Percentiles rank a stretch among this genome's conserved stretches.
These are phyloP conservation scores for Diplodia intermedia DNA, from an alignment of 2,329 filamentous ascomycete species.

Conservation along the genomic window DNA sequence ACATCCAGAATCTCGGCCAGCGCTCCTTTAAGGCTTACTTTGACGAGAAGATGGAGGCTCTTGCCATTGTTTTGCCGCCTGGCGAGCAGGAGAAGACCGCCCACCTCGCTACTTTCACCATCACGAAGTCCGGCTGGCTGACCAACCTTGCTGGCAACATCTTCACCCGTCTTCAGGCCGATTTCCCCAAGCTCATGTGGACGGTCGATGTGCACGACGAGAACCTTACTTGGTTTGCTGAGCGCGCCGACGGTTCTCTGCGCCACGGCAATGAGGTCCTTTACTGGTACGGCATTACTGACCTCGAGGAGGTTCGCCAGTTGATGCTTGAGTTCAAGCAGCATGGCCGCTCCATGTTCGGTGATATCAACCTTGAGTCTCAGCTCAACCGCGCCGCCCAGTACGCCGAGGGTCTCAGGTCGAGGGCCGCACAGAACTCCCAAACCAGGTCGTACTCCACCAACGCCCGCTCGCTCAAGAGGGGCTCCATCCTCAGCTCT, in stretches of 20 bases:
- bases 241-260: slow-evolving; percentile 93
- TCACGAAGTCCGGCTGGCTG: slow-evolving; percentile 93
- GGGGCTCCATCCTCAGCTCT: slow-evolving; percentile 13
- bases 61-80: slow-evolving; percentile 85
- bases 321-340: slow-evolving; percentile 85
- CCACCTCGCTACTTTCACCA: slow-evolving; percentile 87
- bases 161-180: slow-evolving; percentile 91
- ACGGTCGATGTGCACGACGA: slow-evolving; percentile 96
- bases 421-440: slow-evolving; percentile 57
- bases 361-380: slow-evolving; percentile 87
- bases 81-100: slow-evolving; percentile 71
- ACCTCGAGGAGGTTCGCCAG: slow-evolving; percentile 78
- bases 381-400: slow-evolving; percentile 79
- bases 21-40: slow-evolving; percentile 91
- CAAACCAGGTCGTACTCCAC: slow-evolving; percentile 75
- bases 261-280: slow-evolving; percentile 85
- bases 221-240: slow-evolving; percentile 97
- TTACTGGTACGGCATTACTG: slow-evolving; percentile 84
- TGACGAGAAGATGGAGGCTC: slow-evolving; percentile 90
- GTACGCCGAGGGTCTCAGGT: slow-evolving; percentile 67
- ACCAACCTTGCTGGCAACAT: slow-evolving; percentile 96
- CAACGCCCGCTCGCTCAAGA: slow-evolving; percentile 46
- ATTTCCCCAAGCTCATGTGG: slow-evolving; percentile 90
- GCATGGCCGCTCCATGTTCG: slow-evolving; percentile 84
- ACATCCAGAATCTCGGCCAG: slow-evolving; percentile 77